Base-by-base conservation (phyloP, 202 grass and related monocot genomes). In the Brachypodium distachyon region DNA sequence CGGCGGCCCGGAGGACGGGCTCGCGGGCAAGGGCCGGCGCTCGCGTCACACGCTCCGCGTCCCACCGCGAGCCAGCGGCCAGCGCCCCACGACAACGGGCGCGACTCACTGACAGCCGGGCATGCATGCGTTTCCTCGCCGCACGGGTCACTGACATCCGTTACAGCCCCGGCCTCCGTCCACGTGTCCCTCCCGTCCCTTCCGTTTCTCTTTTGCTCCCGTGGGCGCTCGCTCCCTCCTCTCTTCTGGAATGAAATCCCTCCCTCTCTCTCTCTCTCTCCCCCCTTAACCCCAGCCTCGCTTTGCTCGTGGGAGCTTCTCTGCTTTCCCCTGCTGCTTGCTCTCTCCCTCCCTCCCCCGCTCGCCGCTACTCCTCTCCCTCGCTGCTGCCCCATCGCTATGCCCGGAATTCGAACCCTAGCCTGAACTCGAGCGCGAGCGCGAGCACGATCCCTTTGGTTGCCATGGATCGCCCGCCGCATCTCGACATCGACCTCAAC, bases 401-500 rank as follows among this genome's bases (percentile, higher is more conserved):
- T 92, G 60, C 22, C 60, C n/a, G 64, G 51, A 73, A 68, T 57
- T 57, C 13, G 12, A 75, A 22, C 14, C 66, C 69, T 29, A 28
- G 32, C 14, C 51, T 33, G 44, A 71, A 32, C 57, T 47, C 73
- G 70, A 61, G 38, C 51, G 26, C 74, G 81, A 46, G 37, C 62
- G 21, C 41, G 51, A 77, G 38, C 54, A 65, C 68, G 81, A 87
- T 77, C 57, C 86, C 74, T 36, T 85, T 28, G 76, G 49, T 78
- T 39, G 21, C 40, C 56, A 87, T 83, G 85, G 85, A 89, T 81
- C 95, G 95, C 21, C 91, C 80, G 39, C 57, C 74, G 72, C 89
- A 73, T 59, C 78, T 98, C 65, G 75, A 39, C 76, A 92, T 95
- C 83, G 91, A 98, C 89, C 96, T 99, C 85, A 99, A 99, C 87